Evolutionary conservation across 306 rosid species (phyloP).

Genomic region (Prosopis cineraria): DNA sequence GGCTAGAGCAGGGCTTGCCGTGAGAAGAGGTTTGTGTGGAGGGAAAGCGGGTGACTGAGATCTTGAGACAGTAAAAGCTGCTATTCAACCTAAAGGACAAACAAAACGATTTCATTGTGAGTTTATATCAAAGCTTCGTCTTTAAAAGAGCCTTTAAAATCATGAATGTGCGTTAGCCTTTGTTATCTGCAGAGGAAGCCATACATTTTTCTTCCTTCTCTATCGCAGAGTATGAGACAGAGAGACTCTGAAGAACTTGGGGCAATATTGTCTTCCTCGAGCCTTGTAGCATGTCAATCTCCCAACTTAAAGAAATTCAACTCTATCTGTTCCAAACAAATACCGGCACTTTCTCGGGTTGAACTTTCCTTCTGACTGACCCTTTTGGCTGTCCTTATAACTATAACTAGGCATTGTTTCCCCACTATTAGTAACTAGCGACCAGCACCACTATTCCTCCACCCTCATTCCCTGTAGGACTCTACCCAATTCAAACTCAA

Average conservation of each 20-base stretch:
- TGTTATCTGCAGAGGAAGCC: neutral
- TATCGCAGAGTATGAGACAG: no score
- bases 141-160: neutral
- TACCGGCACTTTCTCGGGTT: neutral
- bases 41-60: neutral
- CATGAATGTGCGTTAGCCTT: neutral
- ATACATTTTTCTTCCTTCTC: neutral
- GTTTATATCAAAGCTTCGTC: neutral
- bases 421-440: slow-evolving; percentile 33
- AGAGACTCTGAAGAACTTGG: neutral
- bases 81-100: neutral
- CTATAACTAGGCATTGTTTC: slow-evolving; percentile 34
- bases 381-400: slow-evolving; percentile 24
- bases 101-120: neutral
- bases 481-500: slow-evolving; percentile 28
- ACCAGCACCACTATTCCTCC: slow-evolving; percentile 20
- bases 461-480: slow-evolving; percentile 7
- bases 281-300: neutral
- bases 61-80: neutral
- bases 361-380: slow-evolving; percentile 27
- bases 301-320: neutral
- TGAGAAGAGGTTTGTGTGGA: neutral
- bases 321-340: neutral
- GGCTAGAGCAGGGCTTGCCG: neutral
- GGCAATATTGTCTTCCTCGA: slow-evolving; percentile 11